These are phyloP conservation scores for Leccinellum luteum DNA, from an alignment of 768 basidiomycete genomes.

Conservation along the genomic window DNA sequence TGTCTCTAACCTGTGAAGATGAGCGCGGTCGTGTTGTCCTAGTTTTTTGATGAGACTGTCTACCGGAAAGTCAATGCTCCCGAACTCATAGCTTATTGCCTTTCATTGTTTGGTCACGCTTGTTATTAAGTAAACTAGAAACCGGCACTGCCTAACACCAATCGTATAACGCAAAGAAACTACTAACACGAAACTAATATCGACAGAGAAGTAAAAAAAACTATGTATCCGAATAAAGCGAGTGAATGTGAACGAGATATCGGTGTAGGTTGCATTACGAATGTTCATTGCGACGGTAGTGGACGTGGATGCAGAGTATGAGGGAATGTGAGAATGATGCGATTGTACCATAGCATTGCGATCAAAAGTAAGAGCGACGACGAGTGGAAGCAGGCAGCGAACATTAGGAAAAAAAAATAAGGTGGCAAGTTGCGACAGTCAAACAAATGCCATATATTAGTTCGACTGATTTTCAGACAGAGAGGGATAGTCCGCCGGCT, in stretches of 20 bases:
- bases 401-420: background rate
- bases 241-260: constrained; percentile 18
- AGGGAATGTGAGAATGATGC: constrained; percentile 29
- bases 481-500: constrained; percentile 30
- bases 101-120: constrained; percentile 28
- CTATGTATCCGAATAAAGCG: constrained; percentile 26
- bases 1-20: constrained; percentile 18
- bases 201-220: constrained; percentile 28
- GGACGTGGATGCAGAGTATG: constrained; percentile 31
- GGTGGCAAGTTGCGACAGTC: constrained; percentile 7
- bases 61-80: background rate
- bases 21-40: constrained; percentile 6
- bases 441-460: constrained; percentile 12
- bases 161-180: constrained; percentile 12
- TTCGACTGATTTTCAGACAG: constrained; percentile 24
- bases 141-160: background rate
- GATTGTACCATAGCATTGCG: constrained; percentile 38
- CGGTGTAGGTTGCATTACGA: constrained; percentile 35
- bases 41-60: constrained; percentile 15
- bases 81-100: constrained; percentile 5
- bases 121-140: constrained; percentile 4
- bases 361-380: constrained; percentile 21
- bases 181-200: constrained; percentile 29
- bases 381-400: background rate
- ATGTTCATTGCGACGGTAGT: constrained; percentile 35